Percentiles rank a stretch among this genome's conserved stretches.
Conservation (phyloP, 2,329 filamentous ascomycete species). For the Epichloe aotearoae region DNA sequence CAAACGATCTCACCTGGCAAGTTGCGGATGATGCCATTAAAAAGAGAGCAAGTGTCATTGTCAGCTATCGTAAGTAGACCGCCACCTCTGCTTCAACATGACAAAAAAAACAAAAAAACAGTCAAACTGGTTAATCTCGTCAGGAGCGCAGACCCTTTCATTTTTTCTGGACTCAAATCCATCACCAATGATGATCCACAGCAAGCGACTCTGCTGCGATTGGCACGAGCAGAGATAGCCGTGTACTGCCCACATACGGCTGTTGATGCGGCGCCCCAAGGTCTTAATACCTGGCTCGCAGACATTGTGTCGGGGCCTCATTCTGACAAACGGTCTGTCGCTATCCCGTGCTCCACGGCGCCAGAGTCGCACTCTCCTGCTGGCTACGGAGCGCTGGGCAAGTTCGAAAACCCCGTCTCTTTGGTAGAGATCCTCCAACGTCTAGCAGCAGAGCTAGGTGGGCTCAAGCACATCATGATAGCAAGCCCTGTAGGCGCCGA, state of each 20-base stretch:
- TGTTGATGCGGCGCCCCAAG: conserved; percentile 71
- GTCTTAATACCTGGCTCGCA: conserved; percentile 89
- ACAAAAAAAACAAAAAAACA: no score
- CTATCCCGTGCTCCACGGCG: conserved; percentile 29
- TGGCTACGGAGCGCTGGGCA: conserved; percentile 40
- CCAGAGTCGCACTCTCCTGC: conserved; percentile 31
- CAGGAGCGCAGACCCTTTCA: conserved; percentile 64
- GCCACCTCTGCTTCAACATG: not conserved
- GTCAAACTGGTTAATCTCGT: not conserved
- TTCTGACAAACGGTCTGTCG: conserved; percentile 26
- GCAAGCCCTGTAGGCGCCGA: conserved; percentile 36
- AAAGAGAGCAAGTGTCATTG: conserved; percentile 61
- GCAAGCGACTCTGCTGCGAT: conserved; percentile 68
- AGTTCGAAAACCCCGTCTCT: conserved; percentile 24
- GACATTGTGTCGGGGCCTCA: conserved; percentile 57
- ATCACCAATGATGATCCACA: conserved; percentile 75
- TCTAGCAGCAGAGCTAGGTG: conserved; percentile 55
- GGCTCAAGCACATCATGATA: conserved; percentile 41
- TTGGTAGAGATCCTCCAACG: conserved; percentile 32
- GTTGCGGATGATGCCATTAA: conserved; percentile 84
- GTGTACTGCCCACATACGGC: conserved; percentile 96
- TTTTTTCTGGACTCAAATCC: conserved; percentile 85
- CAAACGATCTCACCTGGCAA: conserved; percentile 78
- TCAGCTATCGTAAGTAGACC: conserved; percentile 67
- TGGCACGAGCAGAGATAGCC: conserved; percentile 78